Evolutionary conservation across 352 stramenopile genomes (phyloP), one percentile per base, ranked within the genome.

Genomic region (Phytophthora melonis): DNA sequence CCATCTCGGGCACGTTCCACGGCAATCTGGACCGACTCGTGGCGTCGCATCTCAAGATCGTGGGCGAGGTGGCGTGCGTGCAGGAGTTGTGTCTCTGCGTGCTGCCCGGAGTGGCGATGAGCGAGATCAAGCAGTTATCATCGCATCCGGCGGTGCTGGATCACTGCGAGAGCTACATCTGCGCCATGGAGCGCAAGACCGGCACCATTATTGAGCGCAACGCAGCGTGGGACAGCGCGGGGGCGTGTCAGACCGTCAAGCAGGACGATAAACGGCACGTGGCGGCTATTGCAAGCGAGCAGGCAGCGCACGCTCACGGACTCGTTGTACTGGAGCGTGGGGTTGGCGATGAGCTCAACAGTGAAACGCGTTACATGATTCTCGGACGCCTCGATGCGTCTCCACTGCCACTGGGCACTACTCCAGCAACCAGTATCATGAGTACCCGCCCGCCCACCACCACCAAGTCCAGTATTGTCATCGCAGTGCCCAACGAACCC

Each of bases 311-410:
- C 14, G 84, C 80, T 0, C 83, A 92, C 39, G 86, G 86, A 8
- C 72, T 93, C 3, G 53, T 74, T 14, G 83, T 93, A 19, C 53
- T 93, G 10, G 81, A 90, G 54, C 80, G 81, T 27, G 83, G 83
- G 0, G 76, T 93, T 0, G 84, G 80, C 10, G 81, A 91, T 23
- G 84, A 92, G 36, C 81, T 91, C 39, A 86, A 91, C 66, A 92
- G 88, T 66, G 84, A 91, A 66, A 93, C 86, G 41, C 80, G 84
- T 3, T 93, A 91, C 72, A 88, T 89, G 76, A 91, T 93, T 63
- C 72, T 93, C 16, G 84, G 80, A n/a, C 75, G 80, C 18, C 52
- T 86, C 9, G 86, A 92, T 50, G 82, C 74, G 18, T 25, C 60
- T 7, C 73, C 81, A 1, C 52, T 93, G 11, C 82, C 80, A 11